phyloP scores from a whole-genome alignment of 257 asterid species.

The Phtheirospermum japonicum region DNA sequence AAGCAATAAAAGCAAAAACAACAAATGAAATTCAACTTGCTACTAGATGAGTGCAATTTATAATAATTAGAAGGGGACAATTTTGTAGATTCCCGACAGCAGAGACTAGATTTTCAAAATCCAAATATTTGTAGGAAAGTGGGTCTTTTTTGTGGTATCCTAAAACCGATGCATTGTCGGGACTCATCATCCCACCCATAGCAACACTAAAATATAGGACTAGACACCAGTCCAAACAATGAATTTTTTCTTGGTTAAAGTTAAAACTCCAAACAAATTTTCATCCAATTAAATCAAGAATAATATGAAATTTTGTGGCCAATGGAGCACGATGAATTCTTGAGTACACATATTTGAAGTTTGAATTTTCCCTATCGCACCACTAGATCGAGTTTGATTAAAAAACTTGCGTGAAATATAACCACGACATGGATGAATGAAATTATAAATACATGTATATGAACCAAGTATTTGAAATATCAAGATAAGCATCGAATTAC shows the following conservation, averaged over 20 bases:
- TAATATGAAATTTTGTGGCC: no score
- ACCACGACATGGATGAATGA: no score
- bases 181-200: constrained; percentile 17
- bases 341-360: no score
- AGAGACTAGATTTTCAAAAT: constrained; percentile 44
- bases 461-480: constrained; percentile 22
- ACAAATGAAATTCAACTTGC: constrained; percentile 23
- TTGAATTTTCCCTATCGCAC: no score
- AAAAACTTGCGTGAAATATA: no score
- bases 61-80: constrained; percentile 37
- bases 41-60: constrained; percentile 16
- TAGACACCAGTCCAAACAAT: no score
- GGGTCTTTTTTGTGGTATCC: constrained; percentile 32
- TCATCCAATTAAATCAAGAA: no score
- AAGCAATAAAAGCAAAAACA: not conserved
- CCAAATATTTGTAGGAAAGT: constrained; percentile 31
- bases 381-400: no score
- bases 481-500: constrained; percentile 20
- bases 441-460: constrained; percentile 2
- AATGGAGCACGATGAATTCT: no score
- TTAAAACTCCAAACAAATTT: no score
- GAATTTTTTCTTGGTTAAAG: no score
- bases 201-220: not conserved
- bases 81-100: constrained; percentile 39
- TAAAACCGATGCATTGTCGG: constrained; percentile 35